These are phyloP conservation scores for Salix udensis DNA, from an alignment of 345 rosid species.

Conservation along the genomic window DNA sequence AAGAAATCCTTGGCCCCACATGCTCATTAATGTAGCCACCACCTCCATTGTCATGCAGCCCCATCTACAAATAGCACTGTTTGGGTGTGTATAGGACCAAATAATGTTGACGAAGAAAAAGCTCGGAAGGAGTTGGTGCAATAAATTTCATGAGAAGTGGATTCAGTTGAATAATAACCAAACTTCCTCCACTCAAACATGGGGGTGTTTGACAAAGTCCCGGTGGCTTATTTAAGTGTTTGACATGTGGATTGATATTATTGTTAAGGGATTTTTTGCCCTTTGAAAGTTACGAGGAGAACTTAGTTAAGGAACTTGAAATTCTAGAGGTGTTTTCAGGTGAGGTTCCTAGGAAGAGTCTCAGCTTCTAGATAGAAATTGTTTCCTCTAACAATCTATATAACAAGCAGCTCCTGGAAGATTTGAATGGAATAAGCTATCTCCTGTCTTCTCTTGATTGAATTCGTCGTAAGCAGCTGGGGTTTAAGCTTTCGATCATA, in stretches of 20 bases:
- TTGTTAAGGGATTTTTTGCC: background rate
- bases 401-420: background rate
- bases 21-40: too few relatives aligned
- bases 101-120: background rate
- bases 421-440: background rate
- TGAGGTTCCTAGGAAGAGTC: conserved; percentile 35
- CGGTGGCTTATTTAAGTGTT: background rate
- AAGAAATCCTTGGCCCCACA: background rate
- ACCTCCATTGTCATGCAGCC: background rate
- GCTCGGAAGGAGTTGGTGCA: background rate
- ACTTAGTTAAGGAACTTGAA: background rate
- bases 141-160: background rate
- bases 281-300: background rate
- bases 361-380: conserved; percentile 12
- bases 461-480: background rate
- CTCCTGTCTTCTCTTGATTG: background rate
- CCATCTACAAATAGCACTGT: background rate
- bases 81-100: background rate
- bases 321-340: conserved; percentile 14
- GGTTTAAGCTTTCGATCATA: background rate
- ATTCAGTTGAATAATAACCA: conserved; percentile 16
- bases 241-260: background rate
- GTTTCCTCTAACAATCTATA: background rate
- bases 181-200: background rate
- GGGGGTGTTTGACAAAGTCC: conserved; percentile 14